These are phyloP conservation scores for Hypoxylon subgilvum DNA, from an alignment of 495 filamentous ascomycete species.

Conservation along the genomic window DNA sequence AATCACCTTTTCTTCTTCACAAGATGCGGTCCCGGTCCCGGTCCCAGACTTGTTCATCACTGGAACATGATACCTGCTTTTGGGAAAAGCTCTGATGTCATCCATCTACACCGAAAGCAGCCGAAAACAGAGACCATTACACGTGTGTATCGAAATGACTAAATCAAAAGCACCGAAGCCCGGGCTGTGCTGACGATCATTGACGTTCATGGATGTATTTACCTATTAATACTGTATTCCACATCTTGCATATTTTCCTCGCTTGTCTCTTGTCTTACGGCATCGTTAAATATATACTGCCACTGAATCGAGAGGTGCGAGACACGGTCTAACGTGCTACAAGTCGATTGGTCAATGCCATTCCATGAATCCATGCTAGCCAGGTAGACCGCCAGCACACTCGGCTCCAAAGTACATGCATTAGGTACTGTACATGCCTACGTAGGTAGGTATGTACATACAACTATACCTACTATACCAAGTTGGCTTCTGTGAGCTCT, in stretches of 20 bases:
- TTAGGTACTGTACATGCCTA: too few species aligned
- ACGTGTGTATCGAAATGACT: constrained; percentile 15
- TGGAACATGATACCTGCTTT: constrained; percentile 4
- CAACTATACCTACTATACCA: too few species aligned
- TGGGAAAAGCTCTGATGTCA: constrained; percentile 21
- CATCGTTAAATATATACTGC: constrained; percentile 4
- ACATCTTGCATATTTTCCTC: constrained; percentile 3
- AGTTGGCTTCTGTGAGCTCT: too few species aligned
- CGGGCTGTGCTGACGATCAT: constrained; percentile 22
- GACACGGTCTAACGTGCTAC: constrained; percentile 22
- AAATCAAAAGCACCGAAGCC: constrained; percentile 6
- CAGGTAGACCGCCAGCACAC: too few species aligned
- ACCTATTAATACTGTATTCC: too few species aligned
- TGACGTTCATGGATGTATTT: too few species aligned
- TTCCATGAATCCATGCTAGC: too few species aligned
- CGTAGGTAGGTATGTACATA: too few species aligned
- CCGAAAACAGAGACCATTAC: background rate
- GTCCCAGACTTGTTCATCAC: background rate
- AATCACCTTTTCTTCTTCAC: too few species aligned
- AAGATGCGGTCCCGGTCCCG: too few species aligned
- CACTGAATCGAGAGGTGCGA: constrained; percentile 13
- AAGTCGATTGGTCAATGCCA: constrained; percentile 17
- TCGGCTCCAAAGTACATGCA: too few species aligned
- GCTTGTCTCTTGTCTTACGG: constrained; percentile 10
- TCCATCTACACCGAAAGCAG: constrained; percentile 6